Evolutionary conservation across 441 rosid species (phyloP).

Genomic region (Populus hybrid): DNA sequence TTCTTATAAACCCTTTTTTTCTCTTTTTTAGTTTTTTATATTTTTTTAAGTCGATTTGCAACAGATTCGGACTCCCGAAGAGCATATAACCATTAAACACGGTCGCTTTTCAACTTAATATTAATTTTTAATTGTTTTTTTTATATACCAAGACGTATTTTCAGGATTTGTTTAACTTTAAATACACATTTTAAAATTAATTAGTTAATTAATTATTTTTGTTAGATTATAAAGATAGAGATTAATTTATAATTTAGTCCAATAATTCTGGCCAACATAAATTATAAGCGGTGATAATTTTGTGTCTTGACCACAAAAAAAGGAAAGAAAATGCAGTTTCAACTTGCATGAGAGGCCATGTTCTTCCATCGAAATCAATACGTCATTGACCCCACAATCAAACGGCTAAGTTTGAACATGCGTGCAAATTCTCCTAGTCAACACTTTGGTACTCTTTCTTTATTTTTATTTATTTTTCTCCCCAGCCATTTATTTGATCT

Average conservation of each 20-base stretch:
- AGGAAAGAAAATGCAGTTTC: neutral
- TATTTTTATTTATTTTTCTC: no score
- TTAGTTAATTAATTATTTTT: no score
- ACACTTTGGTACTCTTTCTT: neutral
- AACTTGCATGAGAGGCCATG: neutral
- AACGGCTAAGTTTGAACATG: slow-evolving; percentile 12
- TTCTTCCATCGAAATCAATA: neutral
- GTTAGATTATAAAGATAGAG: no score
- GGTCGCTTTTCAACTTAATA: neutral
- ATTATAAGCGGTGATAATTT: no score
- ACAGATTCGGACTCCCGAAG: neutral
- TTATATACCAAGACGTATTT: rapidly evolving
- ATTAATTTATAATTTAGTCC: no score
- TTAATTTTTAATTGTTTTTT: no score
- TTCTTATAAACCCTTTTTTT: no score
- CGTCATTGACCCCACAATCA: neutral
- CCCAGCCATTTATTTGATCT: neutral
- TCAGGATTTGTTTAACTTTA: no score
- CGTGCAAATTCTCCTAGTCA: slow-evolving; percentile 12
- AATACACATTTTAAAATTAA: no score
- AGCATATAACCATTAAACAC: neutral
- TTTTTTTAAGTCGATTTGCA: neutral
- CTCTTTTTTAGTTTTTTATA: neutral
- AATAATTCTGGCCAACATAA: no score
- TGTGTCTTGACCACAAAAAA: neutral